Base-by-base conservation (phyloP, 2,329 filamentous ascomycete species). In the Coniella vitis region DNA sequence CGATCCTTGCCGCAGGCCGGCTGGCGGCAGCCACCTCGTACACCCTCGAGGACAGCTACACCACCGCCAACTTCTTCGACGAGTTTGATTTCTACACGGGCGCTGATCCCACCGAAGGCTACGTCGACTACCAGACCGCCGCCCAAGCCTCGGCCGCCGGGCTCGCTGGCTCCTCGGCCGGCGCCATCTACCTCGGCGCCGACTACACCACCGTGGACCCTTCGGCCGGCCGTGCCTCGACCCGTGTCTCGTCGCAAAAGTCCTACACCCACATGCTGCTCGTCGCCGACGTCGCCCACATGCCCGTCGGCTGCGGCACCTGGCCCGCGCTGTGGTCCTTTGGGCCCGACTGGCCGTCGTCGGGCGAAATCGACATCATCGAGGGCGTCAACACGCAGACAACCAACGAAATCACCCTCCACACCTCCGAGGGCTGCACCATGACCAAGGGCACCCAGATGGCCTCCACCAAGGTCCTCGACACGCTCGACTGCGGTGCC, bases 341-440 rank as follows among this genome's bases (percentile, higher is more conserved):
- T 31, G 86, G 85, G 14, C 70, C 74, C n/a, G 66, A 76, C 60
- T 90, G 87, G 87, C 87, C 87, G 2, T 63, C 63, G 37, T 70
- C 72, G 7, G 86, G 86, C 40, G 87, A 90, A 67, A 86, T 91
- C 58, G 87, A 91, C 63, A 85, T 90, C 58, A 79, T 90, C 57
- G 87, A 90, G 68, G 86, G 85, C 34, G 83, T 89, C 57, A 87
- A 88, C 68, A 68, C 71, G 19, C 75, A 81, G 53, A 62, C 68
- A 3, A 66, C 71, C 51, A 79, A 86, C 63, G 65, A 73, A 39
- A 72, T 89, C 66, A 83, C 85, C 31, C 73, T 93, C 14, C 83
- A 88, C 70, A 87, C 86, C 1, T 65, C 66, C 9, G 55, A 70
- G 3, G 78, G 77, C 40, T 90, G 86, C 69, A 65, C 63, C 21